Conservation (phyloP, 257 asterid species). For the Fraxinus americana region DNA sequence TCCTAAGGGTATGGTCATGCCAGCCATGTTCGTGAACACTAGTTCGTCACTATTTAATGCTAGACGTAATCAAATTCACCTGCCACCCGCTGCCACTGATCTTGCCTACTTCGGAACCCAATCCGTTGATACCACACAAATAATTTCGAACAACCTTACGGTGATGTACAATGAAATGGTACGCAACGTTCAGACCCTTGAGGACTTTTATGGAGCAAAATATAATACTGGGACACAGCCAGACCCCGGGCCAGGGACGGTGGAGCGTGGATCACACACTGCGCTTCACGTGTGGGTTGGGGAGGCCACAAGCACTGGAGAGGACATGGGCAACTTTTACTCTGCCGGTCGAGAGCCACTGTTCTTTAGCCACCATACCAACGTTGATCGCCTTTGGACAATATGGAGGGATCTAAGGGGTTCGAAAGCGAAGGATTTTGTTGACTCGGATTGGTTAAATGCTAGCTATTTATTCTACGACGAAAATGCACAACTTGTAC, state of each 20-base stretch:
- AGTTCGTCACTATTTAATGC: slow-evolving; percentile 31
- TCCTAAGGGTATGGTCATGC: slow-evolving; percentile 38
- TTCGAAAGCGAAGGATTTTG: slow-evolving; percentile 27
- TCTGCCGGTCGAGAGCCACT: slow-evolving; percentile 39
- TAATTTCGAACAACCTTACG: slow-evolving; percentile 31
- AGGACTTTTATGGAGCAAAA: slow-evolving; percentile 42
- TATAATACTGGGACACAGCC: slow-evolving; percentile 36
- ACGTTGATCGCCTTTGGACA: slow-evolving; percentile 52
- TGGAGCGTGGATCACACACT: slow-evolving; percentile 45
- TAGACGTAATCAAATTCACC: slow-evolving; percentile 31
- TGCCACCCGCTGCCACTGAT: slow-evolving; percentile 36
- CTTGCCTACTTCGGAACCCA: slow-evolving; percentile 29
- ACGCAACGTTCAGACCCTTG: slow-evolving; percentile 28
- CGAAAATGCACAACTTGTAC: slow-evolving; percentile 43
- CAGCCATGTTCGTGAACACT: slow-evolving; percentile 6
- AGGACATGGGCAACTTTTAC: slow-evolving; percentile 58
- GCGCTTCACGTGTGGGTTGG: slow-evolving; percentile 46
- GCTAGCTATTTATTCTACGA: slow-evolving; percentile 46
- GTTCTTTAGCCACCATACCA: slow-evolving; percentile 46
- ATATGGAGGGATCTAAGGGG: slow-evolving; percentile 41
- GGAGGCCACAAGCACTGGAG: slow-evolving; percentile 32
- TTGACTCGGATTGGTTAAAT: slow-evolving; percentile 39
- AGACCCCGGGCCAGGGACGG: slow-evolving; percentile 43
- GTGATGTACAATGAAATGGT: slow-evolving; percentile 48
- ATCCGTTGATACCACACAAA: slow-evolving; percentile 23